Conservation (phyloP, 495 filamentous ascomycete species). For the Trichoderma virens region DNA sequence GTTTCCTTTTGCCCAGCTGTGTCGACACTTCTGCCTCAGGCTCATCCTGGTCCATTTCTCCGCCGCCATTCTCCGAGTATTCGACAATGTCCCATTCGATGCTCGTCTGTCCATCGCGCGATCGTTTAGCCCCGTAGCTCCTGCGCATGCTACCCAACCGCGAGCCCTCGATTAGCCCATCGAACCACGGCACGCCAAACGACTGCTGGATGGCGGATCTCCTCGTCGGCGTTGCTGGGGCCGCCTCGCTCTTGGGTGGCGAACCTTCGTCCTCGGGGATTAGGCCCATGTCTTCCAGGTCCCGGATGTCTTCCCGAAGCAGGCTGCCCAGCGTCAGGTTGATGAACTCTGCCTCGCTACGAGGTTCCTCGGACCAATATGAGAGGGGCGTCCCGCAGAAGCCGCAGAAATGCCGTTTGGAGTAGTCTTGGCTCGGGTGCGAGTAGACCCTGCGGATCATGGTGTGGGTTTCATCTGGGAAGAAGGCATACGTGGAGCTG, state of each 20-base stretch:
- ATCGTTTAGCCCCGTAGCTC: conserved; percentile 47
- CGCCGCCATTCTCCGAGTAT: conserved; percentile 54
- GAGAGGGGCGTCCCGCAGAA: conserved; percentile 79
- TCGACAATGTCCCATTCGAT: conserved; percentile 84
- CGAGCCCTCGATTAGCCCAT: conserved; percentile 69
- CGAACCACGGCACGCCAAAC: conserved; percentile 72
- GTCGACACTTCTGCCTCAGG: conserved; percentile 25
- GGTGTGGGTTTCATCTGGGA: conserved; percentile 65
- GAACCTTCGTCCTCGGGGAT: conserved; percentile 37
- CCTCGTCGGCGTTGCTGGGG: conserved; percentile 15
- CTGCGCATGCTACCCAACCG: conserved; percentile 57
- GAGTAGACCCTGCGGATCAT: conserved; percentile 67
- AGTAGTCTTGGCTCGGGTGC: conserved; percentile 46
- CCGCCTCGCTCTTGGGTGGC: not conserved
- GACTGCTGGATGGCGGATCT: conserved; percentile 25
- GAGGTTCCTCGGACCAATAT: conserved; percentile 68
- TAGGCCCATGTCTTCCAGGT: conserved; percentile 60
- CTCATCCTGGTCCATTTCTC: conserved; percentile 53
- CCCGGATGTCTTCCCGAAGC: conserved; percentile 52
- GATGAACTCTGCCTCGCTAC: conserved; percentile 64
- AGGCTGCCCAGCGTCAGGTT: conserved; percentile 67
- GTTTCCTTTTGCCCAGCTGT: conserved; percentile 48
- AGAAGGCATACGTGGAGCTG: conserved; percentile 61
- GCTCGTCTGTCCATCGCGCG: conserved; percentile 48
- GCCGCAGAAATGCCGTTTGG: conserved; percentile 76